Base-by-base conservation (phyloP, 2,329 filamentous ascomycete genomes). In the Aspergillus calidoustus region DNA sequence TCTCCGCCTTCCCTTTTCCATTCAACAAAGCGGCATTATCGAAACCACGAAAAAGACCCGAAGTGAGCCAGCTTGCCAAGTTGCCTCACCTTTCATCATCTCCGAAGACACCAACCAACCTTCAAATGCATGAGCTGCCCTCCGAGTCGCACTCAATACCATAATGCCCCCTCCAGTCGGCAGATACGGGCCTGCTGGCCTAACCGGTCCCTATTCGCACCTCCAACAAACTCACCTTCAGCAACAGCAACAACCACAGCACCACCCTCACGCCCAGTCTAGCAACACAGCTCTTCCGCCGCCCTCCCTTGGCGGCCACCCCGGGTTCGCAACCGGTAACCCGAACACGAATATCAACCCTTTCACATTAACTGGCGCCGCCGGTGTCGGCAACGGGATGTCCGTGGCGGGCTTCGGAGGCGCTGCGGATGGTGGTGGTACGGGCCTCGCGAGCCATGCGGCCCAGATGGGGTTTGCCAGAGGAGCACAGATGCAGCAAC, bases 401-500 rank as follows among this genome's bases (percentile, higher is more conserved):
- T 85, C 84, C 54, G 86, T 82, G 65, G 85, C 83, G 60, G 81
- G 81, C 84, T 79, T 78, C 62, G 86, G 79, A 59, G 85, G 79
- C 65, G 86, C 80, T 51, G 85, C 85, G 9, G 88, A 88, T 65
- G 79, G 81, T 58, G 83, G 83, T 25, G 81, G 82, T 61, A 90
- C 91, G 22, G 92, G 92, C 1, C 86, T 97, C 55, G 92, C 89
- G 34, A 94, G 92, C 76, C 92, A 96, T 76, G 92, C 91, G 65
- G 92, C 92, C 62, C 88, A 94, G 72, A 91, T 95, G 85, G 89
- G 92, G 7, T 97, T 97, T 75, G 87, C 90, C 61, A 89, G 94
- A 73, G 90, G 89, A 76, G 90, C 81, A 76, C 83, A 77, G 72
- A 86, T 89, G 74, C 86, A 89, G 68, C 84, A 86, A 61, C 84